phyloP scores from a whole-genome alignment of 2,329 filamentous ascomycete genomes.

The Aspergillus luchuensis region DNA sequence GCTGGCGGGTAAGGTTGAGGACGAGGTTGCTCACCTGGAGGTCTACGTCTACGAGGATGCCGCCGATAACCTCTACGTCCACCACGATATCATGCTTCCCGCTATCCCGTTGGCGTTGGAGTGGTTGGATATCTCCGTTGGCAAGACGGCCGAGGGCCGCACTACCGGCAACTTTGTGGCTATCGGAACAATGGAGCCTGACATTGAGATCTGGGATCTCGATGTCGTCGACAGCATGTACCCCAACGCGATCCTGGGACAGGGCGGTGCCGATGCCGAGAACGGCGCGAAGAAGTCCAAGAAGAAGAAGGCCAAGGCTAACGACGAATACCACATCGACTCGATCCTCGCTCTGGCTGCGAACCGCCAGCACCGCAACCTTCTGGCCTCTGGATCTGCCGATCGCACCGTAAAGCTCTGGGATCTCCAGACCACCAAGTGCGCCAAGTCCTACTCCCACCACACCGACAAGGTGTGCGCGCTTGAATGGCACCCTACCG shows the following conservation, averaged over 20 bases:
- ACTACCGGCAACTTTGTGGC: slow-evolving; percentile 87
- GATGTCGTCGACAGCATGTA: slow-evolving; percentile 98
- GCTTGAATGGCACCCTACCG: slow-evolving; percentile 84
- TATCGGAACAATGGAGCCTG: slow-evolving; percentile 94
- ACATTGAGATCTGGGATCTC: slow-evolving; percentile 98
- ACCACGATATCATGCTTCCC: slow-evolving; percentile 99
- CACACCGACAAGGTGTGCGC: slow-evolving; percentile 99
- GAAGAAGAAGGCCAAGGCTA: slow-evolving; percentile 87
- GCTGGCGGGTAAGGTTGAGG: slow-evolving; percentile 89
- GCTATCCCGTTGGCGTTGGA: slow-evolving; percentile 94
- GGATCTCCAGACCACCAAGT: slow-evolving; percentile 90
- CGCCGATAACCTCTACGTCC: slow-evolving; percentile 95
- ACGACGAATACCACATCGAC: slow-evolving; percentile 91
- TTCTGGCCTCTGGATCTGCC: slow-evolving; percentile 90
- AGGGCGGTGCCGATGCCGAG: slow-evolving; percentile 55
- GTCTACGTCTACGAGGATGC: slow-evolving; percentile 97
- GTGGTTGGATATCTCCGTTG: slow-evolving; percentile 91
- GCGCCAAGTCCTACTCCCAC: slow-evolving; percentile 92
- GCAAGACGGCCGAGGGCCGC: slow-evolving; percentile 66
- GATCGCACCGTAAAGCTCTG: slow-evolving; percentile 98
- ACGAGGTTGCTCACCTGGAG: slow-evolving; percentile 94
- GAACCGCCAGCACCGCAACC: slow-evolving; percentile 89
- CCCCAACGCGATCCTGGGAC: slow-evolving; percentile 90
- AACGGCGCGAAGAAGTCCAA: slow-evolving; percentile 66
- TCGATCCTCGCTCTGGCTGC: slow-evolving; percentile 87